These are phyloP conservation scores for Cryptococcus wingfieldii DNA, from an alignment of 1,284 basidiomycete genomes.

Conservation along the genomic window DNA sequence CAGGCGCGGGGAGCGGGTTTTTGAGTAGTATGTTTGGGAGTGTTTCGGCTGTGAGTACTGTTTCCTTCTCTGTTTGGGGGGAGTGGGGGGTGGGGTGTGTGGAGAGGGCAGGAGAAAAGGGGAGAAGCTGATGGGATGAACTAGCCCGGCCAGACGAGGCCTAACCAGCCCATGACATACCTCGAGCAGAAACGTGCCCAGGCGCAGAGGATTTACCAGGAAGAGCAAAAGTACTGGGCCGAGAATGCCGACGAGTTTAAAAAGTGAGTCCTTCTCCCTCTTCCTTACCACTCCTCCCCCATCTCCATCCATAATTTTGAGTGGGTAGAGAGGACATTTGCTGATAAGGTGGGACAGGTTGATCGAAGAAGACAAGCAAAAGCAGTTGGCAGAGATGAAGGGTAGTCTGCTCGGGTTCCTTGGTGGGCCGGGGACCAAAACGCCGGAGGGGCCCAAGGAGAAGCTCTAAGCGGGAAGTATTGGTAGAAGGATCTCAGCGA, in stretches of 20 bases:
- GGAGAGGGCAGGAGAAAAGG: neutral
- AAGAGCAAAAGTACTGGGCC: conserved; percentile 82
- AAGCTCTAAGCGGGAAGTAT: neutral
- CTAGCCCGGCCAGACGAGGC: conserved; percentile 30
- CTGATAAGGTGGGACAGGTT: conserved; percentile 35
- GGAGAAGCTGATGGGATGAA: neutral
- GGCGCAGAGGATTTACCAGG: conserved; percentile 75
- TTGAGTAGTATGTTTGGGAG: conserved; percentile 63
- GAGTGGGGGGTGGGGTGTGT: too few relatives aligned
- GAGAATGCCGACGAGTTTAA: conserved; percentile 79
- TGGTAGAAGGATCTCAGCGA: too few relatives aligned
- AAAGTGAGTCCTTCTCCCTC: conserved; percentile 41
- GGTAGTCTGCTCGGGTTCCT: conserved; percentile 52
- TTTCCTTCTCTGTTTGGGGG: too few relatives aligned
- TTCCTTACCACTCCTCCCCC: neutral
- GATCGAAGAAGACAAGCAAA: conserved; percentile 67
- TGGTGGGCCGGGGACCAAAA: conserved; percentile 13
- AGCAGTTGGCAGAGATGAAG: conserved; percentile 60
- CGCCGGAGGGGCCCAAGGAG: conserved; percentile 1
- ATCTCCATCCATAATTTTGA: neutral
- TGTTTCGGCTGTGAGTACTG: conserved; percentile 41
- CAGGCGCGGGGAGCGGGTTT: conserved; percentile 34
- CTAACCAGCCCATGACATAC: conserved; percentile 66
- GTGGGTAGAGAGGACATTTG: neutral
- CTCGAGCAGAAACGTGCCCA: conserved; percentile 85